Evolutionary conservation across 352 stramenopile species (phyloP), one percentile per base, ranked within the genome.

Genomic region (Phytophthora chlamydospora): DNA sequence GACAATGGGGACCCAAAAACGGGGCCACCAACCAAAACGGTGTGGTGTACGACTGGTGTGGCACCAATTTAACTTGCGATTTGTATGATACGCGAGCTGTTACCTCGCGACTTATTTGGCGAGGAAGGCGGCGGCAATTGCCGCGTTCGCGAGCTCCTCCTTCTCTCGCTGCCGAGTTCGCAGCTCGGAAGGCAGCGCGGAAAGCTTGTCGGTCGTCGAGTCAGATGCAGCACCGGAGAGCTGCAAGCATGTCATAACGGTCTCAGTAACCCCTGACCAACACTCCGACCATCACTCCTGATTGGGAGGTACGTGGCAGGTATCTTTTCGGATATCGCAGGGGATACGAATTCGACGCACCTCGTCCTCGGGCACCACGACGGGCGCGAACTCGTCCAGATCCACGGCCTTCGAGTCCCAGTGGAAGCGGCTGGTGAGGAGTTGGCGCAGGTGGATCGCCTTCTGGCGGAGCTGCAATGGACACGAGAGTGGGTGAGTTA

Each of bases 301-400:
- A 29, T 29, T 29, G 24, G 24, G 24, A 16, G n/a, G 43, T 39
- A 59, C 46, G 50, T 67, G 40, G 62, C 49, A 56, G 1, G 47
- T 66, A 55, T 69, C 45, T 62, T 73, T 52, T 53, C 11, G 33
- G 17, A 19, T 43, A 43, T 32, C 41, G 41, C 41, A 47, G 41
- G 19, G 41, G 31, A 14, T 33, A n/a, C 16, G 2, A 44, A 16
- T 8, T 16, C 21, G 7, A 54, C 54, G 39, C 48, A 87, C 75
- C 73, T 83, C 77, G 42, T 76, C 54, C 11, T 63, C 40, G 2
- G 64, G 27, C 35, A 86, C 75, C 34, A 85, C 46, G 4, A 86
- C 78, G 3, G 78, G 76, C 10, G 76, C 68, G n/a, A 80, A 80
- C 52, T 85, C 76, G 46, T 83, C 68, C 50, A 65, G 36, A 17